phyloP scores from a whole-genome alignment of 1,284 basidiomycete genomes.

The Microbotryomycetes sp. region DNA sequence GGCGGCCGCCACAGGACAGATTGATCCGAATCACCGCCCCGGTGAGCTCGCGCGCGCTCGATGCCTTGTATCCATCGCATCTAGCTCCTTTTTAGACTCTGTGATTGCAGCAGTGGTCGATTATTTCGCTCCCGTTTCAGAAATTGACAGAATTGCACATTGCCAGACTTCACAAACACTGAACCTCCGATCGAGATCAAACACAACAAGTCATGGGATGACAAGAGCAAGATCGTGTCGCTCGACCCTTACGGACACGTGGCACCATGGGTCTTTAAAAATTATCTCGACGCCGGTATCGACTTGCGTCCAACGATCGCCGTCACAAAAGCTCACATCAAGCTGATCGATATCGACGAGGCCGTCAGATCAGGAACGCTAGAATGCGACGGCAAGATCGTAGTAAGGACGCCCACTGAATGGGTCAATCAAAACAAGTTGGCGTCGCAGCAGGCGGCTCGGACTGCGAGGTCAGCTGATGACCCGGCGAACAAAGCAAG shows the following conservation, averaged over 20 bases:
- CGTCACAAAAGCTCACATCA: slow-evolving; percentile 74
- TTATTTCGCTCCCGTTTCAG: too few species aligned
- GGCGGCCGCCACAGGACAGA: slow-evolving; percentile 80
- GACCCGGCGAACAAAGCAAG: slow-evolving; percentile 56
- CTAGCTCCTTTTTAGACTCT: not conserved
- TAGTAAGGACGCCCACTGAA: slow-evolving; percentile 46
- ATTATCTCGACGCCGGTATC: slow-evolving; percentile 44
- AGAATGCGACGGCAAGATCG: slow-evolving; percentile 72
- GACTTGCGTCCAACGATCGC: slow-evolving; percentile 86
- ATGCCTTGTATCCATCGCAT: not conserved
- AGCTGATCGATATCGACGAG: slow-evolving; percentile 85
- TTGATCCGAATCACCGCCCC: slow-evolving; percentile 56
- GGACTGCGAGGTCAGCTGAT: slow-evolving; percentile 37
- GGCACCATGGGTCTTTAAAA: slow-evolving; percentile 66
- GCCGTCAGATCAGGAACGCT: slow-evolving; percentile 62
- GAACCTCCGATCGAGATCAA: slow-evolving; percentile 81
- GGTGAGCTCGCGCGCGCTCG: slow-evolving; percentile 21
- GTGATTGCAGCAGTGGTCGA: too few species aligned
- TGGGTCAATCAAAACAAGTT: slow-evolving; percentile 31
- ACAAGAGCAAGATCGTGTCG: slow-evolving; percentile 75
- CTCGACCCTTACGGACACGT: slow-evolving; percentile 95
- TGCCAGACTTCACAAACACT: slow-evolving; percentile 69
- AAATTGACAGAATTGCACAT: too few species aligned
- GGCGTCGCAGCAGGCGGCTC: slow-evolving; percentile 46
- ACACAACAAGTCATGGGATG: slow-evolving; percentile 72